Base-by-base conservation (phyloP, 768 basidiomycete genomes). In the Mycena metata region DNA sequence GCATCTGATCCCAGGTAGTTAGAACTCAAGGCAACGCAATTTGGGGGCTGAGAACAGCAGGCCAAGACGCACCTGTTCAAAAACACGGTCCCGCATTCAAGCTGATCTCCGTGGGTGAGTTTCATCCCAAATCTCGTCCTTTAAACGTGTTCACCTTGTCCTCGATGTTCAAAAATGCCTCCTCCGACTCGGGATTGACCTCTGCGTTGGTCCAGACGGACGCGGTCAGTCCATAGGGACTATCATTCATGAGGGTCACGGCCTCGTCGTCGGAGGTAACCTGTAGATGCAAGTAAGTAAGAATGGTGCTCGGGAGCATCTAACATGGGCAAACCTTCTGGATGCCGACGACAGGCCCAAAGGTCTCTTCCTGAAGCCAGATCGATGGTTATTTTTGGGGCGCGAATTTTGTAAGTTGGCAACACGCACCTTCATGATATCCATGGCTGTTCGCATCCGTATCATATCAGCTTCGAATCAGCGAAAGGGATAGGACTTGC, bases 51-150 rank as follows among this genome's bases (percentile, higher is more conserved):
- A n/a, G n/a, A 39, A n/a, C 19, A 55, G 46, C 13, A 35, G 4
- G 46, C 33, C 30, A 39, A 21, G 0, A 55, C 79, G 64, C 72
- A 92, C 87, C 95, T 84, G 79, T 99, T 99, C 75, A 97, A 78
- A 79, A 94, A 99, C 8, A 99, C 96, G 0, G 96, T 99, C 4
- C 98, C 98, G 0, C 92, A 90, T 64, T 96, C 90, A 36, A 99
- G 30, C 30, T 30, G 6, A 30, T 30, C 30, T 30, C 30, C 30
- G 6, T 30, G 30, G 30, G 30, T 30, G 30, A 30, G 6, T 30
- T 30, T 30, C 30, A 30, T 30, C 30, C 30, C 30, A 30, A 30
- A 30, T 30, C 30, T 30, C 30, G 6, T 30, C 3, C 6, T 30
- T 30, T 6, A 30, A 30, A 30, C 30, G 30, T 30, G 30, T 30